Percentiles rank a stretch among this genome's conserved stretches.
phyloP scores from a whole-genome alignment of 345 rosid species.

The Eutrema heterophyllum region DNA sequence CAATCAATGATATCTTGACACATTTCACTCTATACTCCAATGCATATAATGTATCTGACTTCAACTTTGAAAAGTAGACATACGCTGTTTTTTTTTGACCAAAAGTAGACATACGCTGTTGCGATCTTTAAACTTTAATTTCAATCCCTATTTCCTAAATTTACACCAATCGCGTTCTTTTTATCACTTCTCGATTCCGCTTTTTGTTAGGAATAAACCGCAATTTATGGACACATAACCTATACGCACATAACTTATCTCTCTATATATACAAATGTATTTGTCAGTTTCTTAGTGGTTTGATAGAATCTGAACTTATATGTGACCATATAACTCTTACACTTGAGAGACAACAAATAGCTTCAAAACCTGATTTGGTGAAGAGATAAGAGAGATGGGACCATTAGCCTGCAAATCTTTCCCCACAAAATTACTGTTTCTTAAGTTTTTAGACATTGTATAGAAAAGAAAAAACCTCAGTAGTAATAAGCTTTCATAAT shows the following conservation, averaged over 20 bases:
- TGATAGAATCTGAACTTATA: background rate
- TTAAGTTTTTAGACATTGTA: background rate
- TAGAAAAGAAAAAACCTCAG: background rate
- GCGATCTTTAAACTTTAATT: background rate
- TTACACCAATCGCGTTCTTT: background rate
- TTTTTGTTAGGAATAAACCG: background rate
- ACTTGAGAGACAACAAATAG: conserved; percentile 1
- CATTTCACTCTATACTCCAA: background rate
- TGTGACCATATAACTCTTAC: background rate
- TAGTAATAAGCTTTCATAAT: background rate
- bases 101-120: background rate
- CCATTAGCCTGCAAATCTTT: background rate
- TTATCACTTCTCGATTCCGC: background rate
- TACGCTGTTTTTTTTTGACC: too few species aligned
- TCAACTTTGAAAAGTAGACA: background rate
- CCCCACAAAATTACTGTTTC: background rate
- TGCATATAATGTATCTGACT: background rate
- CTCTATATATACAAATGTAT: background rate
- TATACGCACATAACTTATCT: background rate
- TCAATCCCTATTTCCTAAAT: background rate
- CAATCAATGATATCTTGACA: conserved; percentile 9
- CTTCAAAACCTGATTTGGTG: background rate
- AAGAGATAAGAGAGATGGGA: conserved; percentile 3
- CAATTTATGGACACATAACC: background rate
- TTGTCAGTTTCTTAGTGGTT: background rate